These are phyloP conservation scores for Dovyalis caffra DNA, from an alignment of 345 rosid species.

Conservation along the genomic window DNA sequence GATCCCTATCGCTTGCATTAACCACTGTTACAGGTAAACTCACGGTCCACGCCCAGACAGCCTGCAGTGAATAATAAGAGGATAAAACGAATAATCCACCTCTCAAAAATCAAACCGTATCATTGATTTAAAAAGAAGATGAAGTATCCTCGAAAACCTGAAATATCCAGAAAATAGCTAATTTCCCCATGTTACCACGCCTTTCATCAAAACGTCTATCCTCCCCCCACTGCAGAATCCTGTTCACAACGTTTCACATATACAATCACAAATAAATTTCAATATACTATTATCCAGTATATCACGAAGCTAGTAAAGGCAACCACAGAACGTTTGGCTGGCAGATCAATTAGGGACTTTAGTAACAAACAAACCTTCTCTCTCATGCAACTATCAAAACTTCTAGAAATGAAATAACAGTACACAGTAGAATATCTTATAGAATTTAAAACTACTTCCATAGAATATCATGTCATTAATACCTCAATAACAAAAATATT, in stretches of 20 bases:
- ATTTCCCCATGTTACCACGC: conserved; percentile 66
- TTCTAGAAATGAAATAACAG: background rate
- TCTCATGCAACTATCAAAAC: background rate
- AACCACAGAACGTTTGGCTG: background rate
- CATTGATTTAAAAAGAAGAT: conserved; percentile 4
- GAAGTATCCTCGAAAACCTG: conserved; percentile 49
- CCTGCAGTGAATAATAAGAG: conserved; percentile 38
- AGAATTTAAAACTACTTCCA: background rate
- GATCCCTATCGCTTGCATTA: conserved; percentile 71
- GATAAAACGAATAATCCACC: background rate
- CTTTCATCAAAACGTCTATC: conserved; percentile 85
- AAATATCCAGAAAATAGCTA: conserved; percentile 76
- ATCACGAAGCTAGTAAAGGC: too few relatives aligned
- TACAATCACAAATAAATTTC: background rate
- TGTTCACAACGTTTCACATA: conserved; percentile 24
- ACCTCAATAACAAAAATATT: conserved; percentile 80
- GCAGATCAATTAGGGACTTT: background rate
- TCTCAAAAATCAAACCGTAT: conserved; percentile 1
- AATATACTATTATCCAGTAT: too few relatives aligned
- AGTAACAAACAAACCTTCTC: background rate
- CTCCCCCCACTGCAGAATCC: conserved; percentile 95
- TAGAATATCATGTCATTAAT: conserved; percentile 10
- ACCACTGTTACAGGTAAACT: conserved; percentile 87
- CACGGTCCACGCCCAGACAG: conserved; percentile 96
- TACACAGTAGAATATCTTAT: background rate